Conservation (phyloP, 2,329 filamentous ascomycete genomes). For the Fusarium sp. region DNA sequence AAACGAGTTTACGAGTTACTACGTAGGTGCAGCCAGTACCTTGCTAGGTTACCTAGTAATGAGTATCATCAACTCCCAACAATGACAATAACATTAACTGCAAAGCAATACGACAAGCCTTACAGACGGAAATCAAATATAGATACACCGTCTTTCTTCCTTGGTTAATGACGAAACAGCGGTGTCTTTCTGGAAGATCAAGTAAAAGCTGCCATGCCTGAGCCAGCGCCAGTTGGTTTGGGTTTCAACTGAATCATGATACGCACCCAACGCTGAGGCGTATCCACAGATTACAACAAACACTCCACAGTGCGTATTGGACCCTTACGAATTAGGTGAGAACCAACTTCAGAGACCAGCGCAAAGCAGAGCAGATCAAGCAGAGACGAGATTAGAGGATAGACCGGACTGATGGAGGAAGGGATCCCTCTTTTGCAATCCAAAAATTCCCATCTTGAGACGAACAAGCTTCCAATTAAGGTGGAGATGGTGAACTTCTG, state of each 20-base stretch:
- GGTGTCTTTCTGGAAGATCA: slow-evolving; percentile 38
- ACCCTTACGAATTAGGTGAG: not conserved
- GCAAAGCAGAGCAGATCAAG: no score
- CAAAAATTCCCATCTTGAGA: slow-evolving; percentile 24
- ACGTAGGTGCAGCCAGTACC: not conserved
- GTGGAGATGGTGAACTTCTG: slow-evolving; percentile 13
- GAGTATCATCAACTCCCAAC: slow-evolving; percentile 9
- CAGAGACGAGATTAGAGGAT: not conserved
- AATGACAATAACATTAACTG: not conserved
- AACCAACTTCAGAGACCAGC: slow-evolving; percentile 8
- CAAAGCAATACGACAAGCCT: not conserved
- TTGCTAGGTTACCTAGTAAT: not conserved
- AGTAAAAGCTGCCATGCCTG: not conserved
- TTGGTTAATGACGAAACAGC: slow-evolving; percentile 26
- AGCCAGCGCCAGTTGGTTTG: slow-evolving; percentile 10
- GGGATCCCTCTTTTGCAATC: slow-evolving; percentile 21
- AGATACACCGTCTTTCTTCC: slow-evolving; percentile 18
- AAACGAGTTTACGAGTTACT: slow-evolving; percentile 11
- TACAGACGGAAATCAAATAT: not conserved
- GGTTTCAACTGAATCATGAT: slow-evolving; percentile 39
- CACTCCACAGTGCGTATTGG: slow-evolving; percentile 33
- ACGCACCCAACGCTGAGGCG: slow-evolving; percentile 25
- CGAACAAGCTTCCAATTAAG: slow-evolving; percentile 19
- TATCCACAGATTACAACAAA: slow-evolving; percentile 32
- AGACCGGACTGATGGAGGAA: slow-evolving; percentile 5